These are phyloP conservation scores for Podila minutissima DNA, from an alignment of 192 early-diverging fungal genomes.

Conservation along the genomic window DNA sequence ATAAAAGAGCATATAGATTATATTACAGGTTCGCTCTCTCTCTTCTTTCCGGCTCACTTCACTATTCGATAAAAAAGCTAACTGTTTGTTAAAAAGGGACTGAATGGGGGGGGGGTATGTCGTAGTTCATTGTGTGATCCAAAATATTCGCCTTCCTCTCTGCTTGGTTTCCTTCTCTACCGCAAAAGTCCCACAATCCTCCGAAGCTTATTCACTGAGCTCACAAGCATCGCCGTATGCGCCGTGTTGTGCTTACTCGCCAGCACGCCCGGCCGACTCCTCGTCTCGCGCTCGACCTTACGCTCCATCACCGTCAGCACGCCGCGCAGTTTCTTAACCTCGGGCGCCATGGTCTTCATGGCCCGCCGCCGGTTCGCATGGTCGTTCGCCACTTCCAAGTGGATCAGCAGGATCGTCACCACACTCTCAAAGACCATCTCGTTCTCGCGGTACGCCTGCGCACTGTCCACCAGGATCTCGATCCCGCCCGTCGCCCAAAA, in stretches of 20 bases:
- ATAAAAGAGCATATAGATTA: not conserved
- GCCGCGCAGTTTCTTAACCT: conserved; percentile 38
- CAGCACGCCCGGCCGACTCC: not conserved
- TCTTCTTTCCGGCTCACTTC: not conserved
- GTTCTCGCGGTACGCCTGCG: conserved; percentile 51
- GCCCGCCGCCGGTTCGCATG: conserved; percentile 12
- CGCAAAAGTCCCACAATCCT: conserved; percentile 29
- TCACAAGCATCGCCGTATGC: conserved; percentile 1
- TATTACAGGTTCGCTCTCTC: not conserved
- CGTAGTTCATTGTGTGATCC: not conserved
- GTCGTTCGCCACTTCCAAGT: conserved; percentile 24
- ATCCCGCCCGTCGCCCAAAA: conserved; percentile 46
- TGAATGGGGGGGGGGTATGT: not conserved
- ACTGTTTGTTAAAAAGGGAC: not conserved
- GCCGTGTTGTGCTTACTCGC: not conserved
- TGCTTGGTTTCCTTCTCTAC: not conserved
- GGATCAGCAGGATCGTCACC: conserved; percentile 38
- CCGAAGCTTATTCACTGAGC: conserved; percentile 24
- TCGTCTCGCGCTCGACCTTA: conserved; percentile 28
- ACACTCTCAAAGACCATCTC: conserved; percentile 51
- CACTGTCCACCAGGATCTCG: conserved; percentile 48
- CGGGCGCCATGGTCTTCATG: conserved; percentile 18
- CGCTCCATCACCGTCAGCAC: conserved; percentile 44
- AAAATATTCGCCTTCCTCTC: not conserved
- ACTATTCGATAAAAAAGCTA: not conserved